A percentile compares a stretch with the other conserved stretches of the same genome.
phyloP scores from a whole-genome alignment of 306 rosid species.

The Vicia faba region DNA sequence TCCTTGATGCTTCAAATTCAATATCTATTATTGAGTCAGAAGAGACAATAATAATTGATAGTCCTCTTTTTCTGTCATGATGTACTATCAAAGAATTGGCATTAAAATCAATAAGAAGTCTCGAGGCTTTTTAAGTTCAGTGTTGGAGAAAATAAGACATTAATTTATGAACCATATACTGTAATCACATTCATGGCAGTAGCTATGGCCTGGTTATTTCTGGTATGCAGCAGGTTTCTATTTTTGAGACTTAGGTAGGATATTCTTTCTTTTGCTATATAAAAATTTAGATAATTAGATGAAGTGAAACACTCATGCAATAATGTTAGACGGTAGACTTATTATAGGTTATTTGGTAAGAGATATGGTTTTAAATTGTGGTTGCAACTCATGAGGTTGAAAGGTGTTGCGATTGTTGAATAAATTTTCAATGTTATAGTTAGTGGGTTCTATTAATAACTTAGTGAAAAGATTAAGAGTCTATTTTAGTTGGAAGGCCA shows the following conservation, averaged over 20 bases:
- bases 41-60: neutral
- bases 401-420: too few relatives aligned
- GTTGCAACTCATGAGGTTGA: too few relatives aligned
- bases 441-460: too few relatives aligned
- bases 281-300: neutral
- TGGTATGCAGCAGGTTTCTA: slow-evolving; percentile 18
- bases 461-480: too few relatives aligned
- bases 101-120: slow-evolving; percentile 2
- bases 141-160: slow-evolving; percentile 11
- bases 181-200: slow-evolving; percentile 18
- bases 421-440: too few relatives aligned
- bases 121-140: slow-evolving; percentile 4
- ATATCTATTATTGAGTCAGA: neutral
- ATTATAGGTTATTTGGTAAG: too few relatives aligned
- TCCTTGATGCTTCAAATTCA: slow-evolving; percentile 2
- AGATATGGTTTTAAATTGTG: too few relatives aligned
- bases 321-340: too few relatives aligned
- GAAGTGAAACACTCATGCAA: too few relatives aligned
- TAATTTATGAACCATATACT: slow-evolving; percentile 1
- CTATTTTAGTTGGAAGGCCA: too few relatives aligned
- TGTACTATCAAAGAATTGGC: slow-evolving; percentile 1
- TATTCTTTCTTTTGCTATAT: neutral
- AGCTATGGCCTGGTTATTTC: neutral
- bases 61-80: slow-evolving; percentile 22
- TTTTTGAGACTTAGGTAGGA: slow-evolving; percentile 2